phyloP scores from a whole-genome alignment of 768 basidiomycete species.

The Tylopilus cervinicoccineus region DNA sequence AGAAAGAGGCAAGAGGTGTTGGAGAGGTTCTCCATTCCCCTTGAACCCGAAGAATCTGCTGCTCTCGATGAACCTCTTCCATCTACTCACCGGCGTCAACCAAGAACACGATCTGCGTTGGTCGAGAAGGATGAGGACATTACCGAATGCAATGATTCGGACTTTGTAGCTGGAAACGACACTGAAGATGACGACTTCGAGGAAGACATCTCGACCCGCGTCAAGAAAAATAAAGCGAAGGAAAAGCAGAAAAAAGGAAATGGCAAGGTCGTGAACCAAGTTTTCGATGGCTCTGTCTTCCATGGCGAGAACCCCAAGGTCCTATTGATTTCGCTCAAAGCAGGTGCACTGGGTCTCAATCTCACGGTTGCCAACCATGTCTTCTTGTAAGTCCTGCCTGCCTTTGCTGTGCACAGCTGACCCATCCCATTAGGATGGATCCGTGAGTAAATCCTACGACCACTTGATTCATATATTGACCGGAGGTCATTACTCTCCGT shows the following conservation, averaged over 20 bases:
- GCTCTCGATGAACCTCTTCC: slow-evolving; percentile 16
- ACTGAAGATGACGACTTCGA: slow-evolving; percentile 31
- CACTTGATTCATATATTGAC: slow-evolving; percentile 11
- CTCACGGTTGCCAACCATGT: slow-evolving; percentile 88
- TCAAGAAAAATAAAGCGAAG: slow-evolving; percentile 32
- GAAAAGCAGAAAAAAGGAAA: slow-evolving; percentile 38
- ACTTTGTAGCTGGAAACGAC: slow-evolving; percentile 31
- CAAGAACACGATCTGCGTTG: neutral
- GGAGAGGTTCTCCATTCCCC: slow-evolving; percentile 65
- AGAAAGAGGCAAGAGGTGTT: slow-evolving; percentile 75
- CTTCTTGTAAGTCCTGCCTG: slow-evolving; percentile 52
- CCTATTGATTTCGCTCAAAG: slow-evolving; percentile 85
- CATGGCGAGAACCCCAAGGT: slow-evolving; percentile 59
- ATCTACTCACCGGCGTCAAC: slow-evolving; percentile 4
- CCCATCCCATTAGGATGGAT: slow-evolving; percentile 56
- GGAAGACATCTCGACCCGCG: slow-evolving; percentile 28
- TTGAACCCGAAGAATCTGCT: slow-evolving; percentile 35
- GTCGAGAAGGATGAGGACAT: slow-evolving; percentile 11
- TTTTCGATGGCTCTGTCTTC: slow-evolving; percentile 20
- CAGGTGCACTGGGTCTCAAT: slow-evolving; percentile 83
- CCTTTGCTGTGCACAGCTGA: slow-evolving; percentile 2
- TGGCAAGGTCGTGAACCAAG: slow-evolving; percentile 23
- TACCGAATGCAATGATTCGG: slow-evolving; percentile 31
- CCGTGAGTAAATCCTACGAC: slow-evolving; percentile 50
- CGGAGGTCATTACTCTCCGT: neutral